A percentile compares a stretch with the other conserved stretches of the same genome.
These are phyloP conservation scores for Acacia pycnantha DNA, from an alignment of 331 rosid species.

Conservation along the genomic window DNA sequence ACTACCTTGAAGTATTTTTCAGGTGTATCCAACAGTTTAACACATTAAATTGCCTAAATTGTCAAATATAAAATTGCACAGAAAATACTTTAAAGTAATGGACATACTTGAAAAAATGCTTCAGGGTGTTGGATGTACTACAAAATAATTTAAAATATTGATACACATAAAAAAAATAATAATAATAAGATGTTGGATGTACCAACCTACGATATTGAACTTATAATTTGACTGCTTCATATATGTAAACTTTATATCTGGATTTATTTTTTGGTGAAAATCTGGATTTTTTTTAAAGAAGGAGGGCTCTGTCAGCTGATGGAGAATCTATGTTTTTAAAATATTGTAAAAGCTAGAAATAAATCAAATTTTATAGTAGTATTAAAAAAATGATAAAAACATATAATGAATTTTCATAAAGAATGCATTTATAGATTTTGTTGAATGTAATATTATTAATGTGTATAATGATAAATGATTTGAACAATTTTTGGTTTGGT, in stretches of 20 bases:
- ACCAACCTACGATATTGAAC: too few relatives aligned
- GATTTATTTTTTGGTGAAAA: too few relatives aligned
- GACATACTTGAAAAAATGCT: too few relatives aligned
- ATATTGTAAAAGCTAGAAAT: neutral
- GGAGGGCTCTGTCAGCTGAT: neutral
- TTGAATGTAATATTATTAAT: neutral
- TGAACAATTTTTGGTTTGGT: neutral
- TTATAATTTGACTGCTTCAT: too few relatives aligned
- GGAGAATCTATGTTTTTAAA: neutral
- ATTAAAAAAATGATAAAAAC: neutral
- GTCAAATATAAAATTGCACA: too few relatives aligned
- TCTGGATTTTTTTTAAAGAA: neutral
- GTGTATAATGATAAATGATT: neutral
- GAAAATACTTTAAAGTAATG: too few relatives aligned
- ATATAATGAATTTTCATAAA: neutral
- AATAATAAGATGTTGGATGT: accelerated
- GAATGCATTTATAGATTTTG: neutral
- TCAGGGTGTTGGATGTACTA: too few relatives aligned
- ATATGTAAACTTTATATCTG: neutral
- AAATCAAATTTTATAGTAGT: neutral
- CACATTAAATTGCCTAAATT: too few relatives aligned
- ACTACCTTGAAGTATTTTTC: too few relatives aligned
- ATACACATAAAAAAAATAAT: too few relatives aligned
- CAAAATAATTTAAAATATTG: too few relatives aligned
- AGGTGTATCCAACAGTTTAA: too few relatives aligned